Conservation (phyloP, 1,139 yeast species). For the Hanseniaspora gamundiae region DNA sequence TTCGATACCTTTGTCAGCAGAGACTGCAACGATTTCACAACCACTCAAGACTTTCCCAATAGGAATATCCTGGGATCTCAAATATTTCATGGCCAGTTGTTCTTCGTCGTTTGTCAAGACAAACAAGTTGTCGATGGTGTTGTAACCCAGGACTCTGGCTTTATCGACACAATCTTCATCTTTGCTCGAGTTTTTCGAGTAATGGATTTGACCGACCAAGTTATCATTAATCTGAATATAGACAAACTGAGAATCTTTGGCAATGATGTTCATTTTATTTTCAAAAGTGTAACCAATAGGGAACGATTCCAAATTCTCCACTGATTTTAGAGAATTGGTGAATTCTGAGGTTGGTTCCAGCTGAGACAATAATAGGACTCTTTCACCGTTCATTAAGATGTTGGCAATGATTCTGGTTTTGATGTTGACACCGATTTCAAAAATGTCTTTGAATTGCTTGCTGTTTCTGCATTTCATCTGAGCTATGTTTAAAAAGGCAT, state of each 20-base stretch:
- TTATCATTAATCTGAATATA: constrained; percentile 49
- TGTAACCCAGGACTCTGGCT: constrained; percentile 69
- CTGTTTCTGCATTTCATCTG: constrained; percentile 44
- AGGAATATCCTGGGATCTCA: constrained; percentile 61
- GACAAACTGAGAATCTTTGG: constrained; percentile 43
- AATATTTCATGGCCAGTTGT: constrained; percentile 48
- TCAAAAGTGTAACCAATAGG: constrained; percentile 69
- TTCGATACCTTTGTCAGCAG: constrained; percentile 57
- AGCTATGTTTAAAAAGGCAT: constrained; percentile 57
- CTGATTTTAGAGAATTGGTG: constrained; percentile 12
- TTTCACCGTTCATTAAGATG: constrained; percentile 42
- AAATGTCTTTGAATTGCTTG: constrained; percentile 46
- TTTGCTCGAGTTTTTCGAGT: constrained; percentile 50
- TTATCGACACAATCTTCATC: constrained; percentile 41
- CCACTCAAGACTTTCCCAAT: constrained; percentile 54
- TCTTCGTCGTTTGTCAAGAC: constrained; percentile 58
- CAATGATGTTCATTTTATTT: constrained; percentile 40
- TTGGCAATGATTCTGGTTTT: constrained; percentile 63
- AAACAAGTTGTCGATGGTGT: constrained; percentile 52
- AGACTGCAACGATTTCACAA: constrained; percentile 47
- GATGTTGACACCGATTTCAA: constrained; percentile 50
- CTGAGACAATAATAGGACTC: constrained; percentile 48
- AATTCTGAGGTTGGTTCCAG: constrained; percentile 26
- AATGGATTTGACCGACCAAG: constrained; percentile 53
- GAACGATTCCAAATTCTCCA: constrained; percentile 44